A percentile compares a stretch with the other conserved stretches of the same genome.
Conservation (phyloP, 768 basidiomycete genomes). For the Leccinum rimulosum region DNA sequence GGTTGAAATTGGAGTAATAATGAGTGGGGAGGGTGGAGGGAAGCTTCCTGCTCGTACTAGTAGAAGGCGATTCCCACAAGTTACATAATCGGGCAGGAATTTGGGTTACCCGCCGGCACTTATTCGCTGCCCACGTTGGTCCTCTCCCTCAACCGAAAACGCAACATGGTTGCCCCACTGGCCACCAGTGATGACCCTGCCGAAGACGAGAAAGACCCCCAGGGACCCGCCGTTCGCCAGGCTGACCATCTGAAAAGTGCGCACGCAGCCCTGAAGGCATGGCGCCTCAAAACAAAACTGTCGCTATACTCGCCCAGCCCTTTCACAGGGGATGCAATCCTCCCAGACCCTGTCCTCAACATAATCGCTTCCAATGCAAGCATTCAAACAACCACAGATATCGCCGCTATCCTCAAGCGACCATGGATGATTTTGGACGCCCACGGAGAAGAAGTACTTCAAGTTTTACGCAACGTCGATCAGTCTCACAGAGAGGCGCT, state of each 20-base stretch:
- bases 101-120: no score
- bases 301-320: not conserved
- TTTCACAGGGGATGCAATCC: not conserved
- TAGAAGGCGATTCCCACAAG: no score
- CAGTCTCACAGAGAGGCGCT: no score
- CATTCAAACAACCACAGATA: not conserved
- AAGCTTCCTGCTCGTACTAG: no score
- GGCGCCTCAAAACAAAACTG: not conserved
- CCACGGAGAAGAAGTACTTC: not conserved
- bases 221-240: not conserved
- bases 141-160: not conserved
- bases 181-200: not conserved
- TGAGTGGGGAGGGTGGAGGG: no score
- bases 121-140: no score
- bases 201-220: not conserved
- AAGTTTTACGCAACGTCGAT: no score
- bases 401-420: not conserved
- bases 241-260: not conserved
- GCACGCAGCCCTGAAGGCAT: not conserved
- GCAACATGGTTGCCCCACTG: not conserved
- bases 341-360: not conserved
- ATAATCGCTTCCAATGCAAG: not conserved
- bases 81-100: no score
- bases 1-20: no score
- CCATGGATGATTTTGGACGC: not conserved